phyloP scores from a whole-genome alignment of 192 early-diverging fungal genomes.

The Coemansia sp. region DNA sequence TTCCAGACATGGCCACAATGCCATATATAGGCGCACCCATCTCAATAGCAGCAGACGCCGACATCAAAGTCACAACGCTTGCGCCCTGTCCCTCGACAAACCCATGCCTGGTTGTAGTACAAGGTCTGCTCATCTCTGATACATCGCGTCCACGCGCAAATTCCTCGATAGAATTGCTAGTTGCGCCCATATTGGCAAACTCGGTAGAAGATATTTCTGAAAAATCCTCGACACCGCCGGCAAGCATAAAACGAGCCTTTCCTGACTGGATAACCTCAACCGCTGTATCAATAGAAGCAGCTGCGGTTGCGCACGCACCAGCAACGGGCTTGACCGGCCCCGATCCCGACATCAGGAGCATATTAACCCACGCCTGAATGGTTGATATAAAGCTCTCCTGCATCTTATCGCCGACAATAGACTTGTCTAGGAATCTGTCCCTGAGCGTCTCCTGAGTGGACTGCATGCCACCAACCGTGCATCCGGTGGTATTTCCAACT shows the following conservation, averaged over 20 bases:
- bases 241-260: constrained; percentile 90
- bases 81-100: constrained; percentile 94
- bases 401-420: constrained; percentile 79
- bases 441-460: constrained; percentile 71
- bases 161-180: constrained; percentile 80
- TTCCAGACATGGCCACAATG: constrained; percentile 84
- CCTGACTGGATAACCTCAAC: constrained; percentile 84
- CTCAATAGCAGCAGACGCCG: constrained; percentile 79
- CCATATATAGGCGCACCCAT: constrained; percentile 93
- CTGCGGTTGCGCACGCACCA: constrained; percentile 91
- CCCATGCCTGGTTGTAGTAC: constrained; percentile 83
- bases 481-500: constrained; percentile 87
- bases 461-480: constrained; percentile 82
- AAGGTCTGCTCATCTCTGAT: constrained; percentile 86
- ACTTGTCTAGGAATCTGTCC: constrained; percentile 72
- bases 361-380: constrained; percentile 94
- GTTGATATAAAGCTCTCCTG: constrained; percentile 97
- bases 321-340: constrained; percentile 80
- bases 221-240: constrained; percentile 90
- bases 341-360: constrained; percentile 87
- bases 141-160: constrained; percentile 83
- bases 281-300: constrained; percentile 86
- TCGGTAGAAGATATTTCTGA: constrained; percentile 64
- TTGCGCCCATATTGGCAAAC: constrained; percentile 97
- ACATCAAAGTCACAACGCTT: constrained; percentile 88